Percentiles rank a stretch among this genome's conserved stretches.
Evolutionary conservation across 2,329 filamentous ascomycete genomes (phyloP).

Genomic region (Didymella sp.): DNA sequence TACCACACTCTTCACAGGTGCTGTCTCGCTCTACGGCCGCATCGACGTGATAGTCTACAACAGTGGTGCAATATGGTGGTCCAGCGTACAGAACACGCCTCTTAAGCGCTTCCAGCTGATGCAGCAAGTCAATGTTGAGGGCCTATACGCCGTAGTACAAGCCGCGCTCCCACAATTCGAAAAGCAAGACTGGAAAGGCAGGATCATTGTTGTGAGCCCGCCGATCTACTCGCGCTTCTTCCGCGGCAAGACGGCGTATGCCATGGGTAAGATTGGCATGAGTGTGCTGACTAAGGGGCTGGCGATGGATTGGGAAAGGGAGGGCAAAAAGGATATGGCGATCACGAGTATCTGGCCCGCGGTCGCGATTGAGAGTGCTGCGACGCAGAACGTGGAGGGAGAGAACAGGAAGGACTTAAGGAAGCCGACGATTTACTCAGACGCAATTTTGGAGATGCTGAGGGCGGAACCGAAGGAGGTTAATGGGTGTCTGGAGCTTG

Average conservation of each 20-base stretch:
- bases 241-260: slow-evolving; percentile 84
- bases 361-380: slow-evolving; percentile 76
- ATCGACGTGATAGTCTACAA: slow-evolving; percentile 84
- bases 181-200: slow-evolving; percentile 58
- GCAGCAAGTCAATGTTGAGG: slow-evolving; percentile 63
- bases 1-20: slow-evolving; percentile 44
- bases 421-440: slow-evolving; percentile 75
- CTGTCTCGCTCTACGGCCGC: slow-evolving; percentile 64
- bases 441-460: slow-evolving; percentile 78
- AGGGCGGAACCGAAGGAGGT: slow-evolving; percentile 64
- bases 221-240: slow-evolving; percentile 89
- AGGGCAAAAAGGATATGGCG: slow-evolving; percentile 72
- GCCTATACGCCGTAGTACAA: slow-evolving; percentile 76
- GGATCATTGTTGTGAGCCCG: slow-evolving; percentile 80
- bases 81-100: slow-evolving; percentile 73
- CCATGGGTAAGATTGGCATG: slow-evolving; percentile 80
- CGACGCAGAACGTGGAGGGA: slow-evolving; percentile 63
- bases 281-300: slow-evolving; percentile 80
- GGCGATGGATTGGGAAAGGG: slow-evolving; percentile 78
- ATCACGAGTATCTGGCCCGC: slow-evolving; percentile 86
- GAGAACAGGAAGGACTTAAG: slow-evolving; percentile 65
- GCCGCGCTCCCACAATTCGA: slow-evolving; percentile 71
- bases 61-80: slow-evolving; percentile 86
- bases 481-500: slow-evolving; percentile 75
- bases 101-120: slow-evolving; percentile 74